These are phyloP conservation scores for Kodamaea sp. DNA, from an alignment of 1,139 yeast genomes.

Conservation along the genomic window DNA sequence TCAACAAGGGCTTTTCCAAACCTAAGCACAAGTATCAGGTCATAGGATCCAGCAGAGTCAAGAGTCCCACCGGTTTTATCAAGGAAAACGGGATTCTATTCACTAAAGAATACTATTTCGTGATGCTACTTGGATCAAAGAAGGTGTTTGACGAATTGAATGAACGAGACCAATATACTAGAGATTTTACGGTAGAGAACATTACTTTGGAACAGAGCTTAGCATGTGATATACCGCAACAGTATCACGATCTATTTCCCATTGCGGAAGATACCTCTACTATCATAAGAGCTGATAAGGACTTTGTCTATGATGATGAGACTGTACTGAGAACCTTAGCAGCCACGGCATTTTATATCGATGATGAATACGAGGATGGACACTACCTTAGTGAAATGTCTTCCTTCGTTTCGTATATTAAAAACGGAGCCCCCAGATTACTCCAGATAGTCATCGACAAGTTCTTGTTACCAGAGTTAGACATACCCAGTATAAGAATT, in stretches of 20 bases:
- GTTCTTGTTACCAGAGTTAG: not conserved
- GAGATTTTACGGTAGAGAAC: constrained; percentile 4
- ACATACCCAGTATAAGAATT: constrained; percentile 7
- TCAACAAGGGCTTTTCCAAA: constrained; percentile 53
- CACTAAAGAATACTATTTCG: constrained; percentile 19
- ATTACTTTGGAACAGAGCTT: constrained; percentile 20
- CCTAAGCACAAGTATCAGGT: constrained; percentile 44
- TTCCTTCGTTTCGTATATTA: constrained; percentile 52
- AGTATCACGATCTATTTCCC: constrained; percentile 7
- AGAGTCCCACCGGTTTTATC: not conserved
- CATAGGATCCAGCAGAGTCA: constrained; percentile 19
- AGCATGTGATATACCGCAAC: constrained; percentile 33
- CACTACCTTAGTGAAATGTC: constrained; percentile 20
- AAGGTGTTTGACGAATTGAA: constrained; percentile 17
- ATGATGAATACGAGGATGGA: no score
- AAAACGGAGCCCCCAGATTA: constrained; percentile 40
- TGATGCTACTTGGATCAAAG: constrained; percentile 32
- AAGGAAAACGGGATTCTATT: not conserved
- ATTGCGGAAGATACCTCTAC: constrained; percentile 10
- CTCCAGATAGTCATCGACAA: constrained; percentile 26
- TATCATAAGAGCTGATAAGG: constrained; percentile 15
- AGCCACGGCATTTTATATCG: constrained; percentile 46
- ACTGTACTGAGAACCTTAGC: constrained; percentile 36
- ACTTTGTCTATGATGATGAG: constrained; percentile 20
- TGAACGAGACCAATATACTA: not conserved